Base-by-base conservation (phyloP, 2,329 filamentous ascomycete genomes). In the Cordyceps tenuipes region DNA sequence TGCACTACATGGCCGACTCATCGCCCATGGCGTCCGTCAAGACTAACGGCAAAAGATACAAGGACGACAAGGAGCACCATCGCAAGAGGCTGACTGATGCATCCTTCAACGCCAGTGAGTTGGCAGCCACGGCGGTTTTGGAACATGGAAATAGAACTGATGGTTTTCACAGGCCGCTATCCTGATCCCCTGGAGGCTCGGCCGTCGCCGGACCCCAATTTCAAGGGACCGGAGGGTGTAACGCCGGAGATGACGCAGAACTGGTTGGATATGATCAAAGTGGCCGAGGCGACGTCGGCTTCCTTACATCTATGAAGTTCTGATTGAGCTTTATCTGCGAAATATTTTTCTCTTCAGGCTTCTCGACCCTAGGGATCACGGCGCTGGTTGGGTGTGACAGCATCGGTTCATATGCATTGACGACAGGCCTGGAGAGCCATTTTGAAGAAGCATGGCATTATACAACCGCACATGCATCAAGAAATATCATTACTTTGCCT, bases 141-240 rank as follows among this genome's bases (percentile, higher is more conserved):
- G 12, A 21, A 2, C 9, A 26, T 19, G 6, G 2, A 5, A 8
- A 9, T 21, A 15, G 17, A 52, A 19, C 63, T 69, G 39, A 68
- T 60, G 19, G 56, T 34, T 46, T 15, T 26, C 44, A 51, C 71
- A 72, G 77, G 43, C 4, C 59, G 59, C 26, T 80, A 77, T 56
- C 73, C 74, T 8, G 79, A 83, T 61, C 80, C 80, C 36, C 69
- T 83, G 59, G 64, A 73, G 15, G 72, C 75, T 26, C 71, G 75
- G 26, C 64, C 70, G 51, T 64, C 68, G 3, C 60, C 71, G 4
- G 68, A 67, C 61, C 63, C 73, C 55, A 64, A 70, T 60, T 64
- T 71, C 63, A 71, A 72, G 57, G 9, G 21, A 12, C 75, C 76
- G 0, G 70, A 66, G 19, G 73, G 72, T 1, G 69, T 78, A 9